Evolutionary conservation across 2,329 filamentous ascomycete genomes (phyloP).

Genomic region (Sporothrix euskadiensis): DNA sequence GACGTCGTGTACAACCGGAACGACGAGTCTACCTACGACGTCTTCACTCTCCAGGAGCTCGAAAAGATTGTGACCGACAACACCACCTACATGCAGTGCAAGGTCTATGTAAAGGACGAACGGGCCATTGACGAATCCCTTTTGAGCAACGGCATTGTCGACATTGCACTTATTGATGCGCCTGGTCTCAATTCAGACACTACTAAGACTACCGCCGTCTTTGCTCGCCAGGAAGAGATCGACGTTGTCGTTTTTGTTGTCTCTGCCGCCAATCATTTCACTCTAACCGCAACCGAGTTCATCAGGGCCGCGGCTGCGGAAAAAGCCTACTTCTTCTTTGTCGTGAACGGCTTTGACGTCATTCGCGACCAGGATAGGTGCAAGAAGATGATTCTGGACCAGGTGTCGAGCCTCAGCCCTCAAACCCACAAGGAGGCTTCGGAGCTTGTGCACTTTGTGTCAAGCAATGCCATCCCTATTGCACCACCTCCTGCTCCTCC

Average conservation of each 20-base stretch:
- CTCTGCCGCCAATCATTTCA: slow-evolving; percentile 96
- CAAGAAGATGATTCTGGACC: slow-evolving; percentile 88
- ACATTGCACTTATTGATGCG: slow-evolving; percentile 95
- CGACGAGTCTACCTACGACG: slow-evolving; percentile 91
- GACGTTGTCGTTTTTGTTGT: slow-evolving; percentile 99
- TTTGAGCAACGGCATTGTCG: slow-evolving; percentile 95
- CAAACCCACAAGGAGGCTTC: slow-evolving; percentile 88
- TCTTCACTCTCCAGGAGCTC: slow-evolving; percentile 73
- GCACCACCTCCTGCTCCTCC: slow-evolving; percentile 58
- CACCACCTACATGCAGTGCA: slow-evolving; percentile 87
- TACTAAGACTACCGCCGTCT: slow-evolving; percentile 94
- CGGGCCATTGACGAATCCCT: slow-evolving; percentile 88
- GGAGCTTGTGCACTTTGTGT: slow-evolving; percentile 96
- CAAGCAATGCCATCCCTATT: slow-evolving; percentile 89
- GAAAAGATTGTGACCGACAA: slow-evolving; percentile 91
- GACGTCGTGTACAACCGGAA: slow-evolving; percentile 78
- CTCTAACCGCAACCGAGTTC: slow-evolving; percentile 95
- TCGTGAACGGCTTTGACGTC: slow-evolving; percentile 94
- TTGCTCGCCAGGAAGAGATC: slow-evolving; percentile 96
- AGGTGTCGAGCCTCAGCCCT: slow-evolving; percentile 83
- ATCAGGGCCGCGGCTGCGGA: slow-evolving; percentile 93
- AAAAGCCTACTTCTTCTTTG: slow-evolving; percentile 98
- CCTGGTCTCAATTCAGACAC: slow-evolving; percentile 95
- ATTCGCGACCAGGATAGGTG: slow-evolving; percentile 91
- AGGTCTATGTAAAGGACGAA: slow-evolving; percentile 91